Percentiles rank a stretch among this genome's conserved stretches.
These are phyloP conservation scores for Salix exigua DNA, from an alignment of 345 rosid genomes.

Conservation along the genomic window DNA sequence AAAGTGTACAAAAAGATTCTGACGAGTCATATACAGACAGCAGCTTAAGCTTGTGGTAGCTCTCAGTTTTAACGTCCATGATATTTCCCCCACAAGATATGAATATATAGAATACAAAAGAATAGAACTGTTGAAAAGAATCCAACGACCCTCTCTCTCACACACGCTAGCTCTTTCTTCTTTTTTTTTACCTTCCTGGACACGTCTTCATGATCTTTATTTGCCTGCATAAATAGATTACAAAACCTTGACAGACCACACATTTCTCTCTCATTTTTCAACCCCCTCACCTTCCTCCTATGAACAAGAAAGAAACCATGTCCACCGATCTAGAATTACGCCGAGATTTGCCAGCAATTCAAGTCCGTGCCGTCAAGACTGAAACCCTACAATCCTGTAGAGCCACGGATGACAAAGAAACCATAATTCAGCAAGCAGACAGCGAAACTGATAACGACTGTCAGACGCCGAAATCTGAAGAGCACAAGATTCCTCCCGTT, in stretches of 20 bases:
- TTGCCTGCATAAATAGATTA: slow-evolving; percentile 1
- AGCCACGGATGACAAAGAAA: background rate
- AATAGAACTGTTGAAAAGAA: background rate
- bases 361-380: slow-evolving; percentile 9
- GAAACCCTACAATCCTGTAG: slow-evolving; percentile 4
- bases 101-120: background rate
- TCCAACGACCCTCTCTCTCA: slow-evolving; percentile 6
- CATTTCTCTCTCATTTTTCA: background rate
- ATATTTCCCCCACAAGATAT: background rate
- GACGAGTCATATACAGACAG: background rate
- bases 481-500: slow-evolving; percentile 32
- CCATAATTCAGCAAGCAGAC: background rate
- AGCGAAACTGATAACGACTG: slow-evolving; percentile 5
- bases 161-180: no score
- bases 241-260: background rate
- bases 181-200: slow-evolving; percentile 11
- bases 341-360: slow-evolving; percentile 24
- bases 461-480: slow-evolving; percentile 26
- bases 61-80: background rate
- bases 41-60: background rate
- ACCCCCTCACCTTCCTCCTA: background rate
- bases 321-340: slow-evolving; percentile 30
- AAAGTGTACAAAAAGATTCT: background rate
- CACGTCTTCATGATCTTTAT: slow-evolving; percentile 14
- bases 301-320: slow-evolving; percentile 18